Conservation (phyloP, 2,329 filamentous ascomycete species). For the Zopfia rhizophila region DNA sequence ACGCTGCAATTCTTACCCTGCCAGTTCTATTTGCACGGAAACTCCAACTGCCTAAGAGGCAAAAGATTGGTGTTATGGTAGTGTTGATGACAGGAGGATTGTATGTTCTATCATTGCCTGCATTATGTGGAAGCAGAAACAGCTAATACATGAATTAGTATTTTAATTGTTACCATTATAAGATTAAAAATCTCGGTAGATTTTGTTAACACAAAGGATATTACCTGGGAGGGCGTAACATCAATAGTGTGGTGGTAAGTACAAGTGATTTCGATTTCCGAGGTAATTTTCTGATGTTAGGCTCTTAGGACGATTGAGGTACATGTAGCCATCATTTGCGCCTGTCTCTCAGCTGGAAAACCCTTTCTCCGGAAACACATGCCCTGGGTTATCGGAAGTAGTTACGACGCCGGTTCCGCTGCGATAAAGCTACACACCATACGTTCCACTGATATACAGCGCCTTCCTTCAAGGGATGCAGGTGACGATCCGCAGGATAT, state of each 20-base stretch:
- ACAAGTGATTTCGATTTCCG: slow-evolving; percentile 3
- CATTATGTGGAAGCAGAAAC: slow-evolving; percentile 1
- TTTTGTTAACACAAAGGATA: slow-evolving; percentile 5
- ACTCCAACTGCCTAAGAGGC: slow-evolving; percentile 8
- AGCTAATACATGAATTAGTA: slow-evolving; percentile 5
- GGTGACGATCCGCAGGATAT: slow-evolving; percentile 6
- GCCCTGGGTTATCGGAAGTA: slow-evolving; percentile 6
- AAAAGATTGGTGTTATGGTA: slow-evolving; percentile 9
- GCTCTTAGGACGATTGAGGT: no score
- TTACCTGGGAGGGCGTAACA: neutral
- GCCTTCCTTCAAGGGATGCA: slow-evolving; percentile 6
- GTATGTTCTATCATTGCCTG: slow-evolving; percentile 8
- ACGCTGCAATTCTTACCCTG: slow-evolving; percentile 9
- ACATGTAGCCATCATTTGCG: no score
- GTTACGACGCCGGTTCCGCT: slow-evolving; percentile 7
- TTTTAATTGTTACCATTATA: no score
- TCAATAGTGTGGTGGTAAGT: slow-evolving; percentile 4
- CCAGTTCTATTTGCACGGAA: slow-evolving; percentile 9
- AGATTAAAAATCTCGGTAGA: slow-evolving; percentile 5
- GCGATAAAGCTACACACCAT: slow-evolving; percentile 4
- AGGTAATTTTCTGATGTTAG: no score
- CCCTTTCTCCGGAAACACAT: slow-evolving; percentile 9
- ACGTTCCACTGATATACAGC: slow-evolving; percentile 6
- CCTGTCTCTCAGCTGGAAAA: no score
- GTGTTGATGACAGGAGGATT: slow-evolving; percentile 11